A percentile compares a stretch with the other conserved stretches of the same genome.
Conservation (phyloP, 2,329 filamentous ascomycete genomes). For the Beauveria australis region DNA sequence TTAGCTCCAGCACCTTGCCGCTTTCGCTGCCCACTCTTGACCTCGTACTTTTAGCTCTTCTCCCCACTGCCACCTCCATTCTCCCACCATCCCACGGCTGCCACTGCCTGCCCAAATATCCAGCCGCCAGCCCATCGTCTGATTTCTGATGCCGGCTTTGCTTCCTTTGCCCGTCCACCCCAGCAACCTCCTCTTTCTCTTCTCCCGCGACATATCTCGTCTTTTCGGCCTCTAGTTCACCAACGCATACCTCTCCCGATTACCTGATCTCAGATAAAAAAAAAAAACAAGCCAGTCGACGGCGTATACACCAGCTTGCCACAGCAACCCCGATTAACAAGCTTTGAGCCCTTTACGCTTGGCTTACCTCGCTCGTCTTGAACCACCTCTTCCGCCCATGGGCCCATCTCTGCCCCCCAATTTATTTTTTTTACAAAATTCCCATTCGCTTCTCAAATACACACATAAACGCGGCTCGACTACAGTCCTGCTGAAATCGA, state of each 20-base stretch:
- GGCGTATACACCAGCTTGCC: not conserved
- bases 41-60: too few relatives aligned
- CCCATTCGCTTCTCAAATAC: not conserved
- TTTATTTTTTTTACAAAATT: not conserved
- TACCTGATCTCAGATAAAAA: not conserved
- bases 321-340: not conserved
- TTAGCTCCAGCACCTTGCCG: too few relatives aligned
- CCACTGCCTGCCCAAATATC: too few relatives aligned
- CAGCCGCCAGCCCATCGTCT: not conserved
- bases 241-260: not conserved
- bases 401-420: not conserved
- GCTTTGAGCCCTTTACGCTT: slow-evolving; percentile 1
- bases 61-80: too few relatives aligned
- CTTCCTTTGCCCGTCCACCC: not conserved
- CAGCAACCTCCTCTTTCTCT: not conserved
- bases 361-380: not conserved
- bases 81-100: too few relatives aligned
- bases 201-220: not conserved
- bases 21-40: too few relatives aligned
- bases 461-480: not conserved
- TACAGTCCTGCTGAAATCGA: not conserved
- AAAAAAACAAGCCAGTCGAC: not conserved
- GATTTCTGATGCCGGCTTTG: not conserved
- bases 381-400: not conserved
- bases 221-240: not conserved